phyloP scores from a whole-genome alignment of 1,284 basidiomycete species.

The Puccinia sorghi region DNA sequence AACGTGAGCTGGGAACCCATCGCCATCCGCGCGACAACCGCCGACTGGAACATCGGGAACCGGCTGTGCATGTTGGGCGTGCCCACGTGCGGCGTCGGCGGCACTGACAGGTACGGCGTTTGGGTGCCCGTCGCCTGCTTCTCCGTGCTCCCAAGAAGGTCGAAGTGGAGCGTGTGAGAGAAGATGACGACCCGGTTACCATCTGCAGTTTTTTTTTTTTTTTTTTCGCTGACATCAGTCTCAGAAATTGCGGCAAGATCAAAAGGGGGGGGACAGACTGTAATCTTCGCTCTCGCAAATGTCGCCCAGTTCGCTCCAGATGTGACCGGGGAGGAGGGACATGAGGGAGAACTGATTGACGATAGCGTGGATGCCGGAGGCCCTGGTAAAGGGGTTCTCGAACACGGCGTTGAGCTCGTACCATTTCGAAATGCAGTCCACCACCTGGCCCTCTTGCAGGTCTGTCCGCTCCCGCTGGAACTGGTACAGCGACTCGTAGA shows the following conservation, averaged over 20 bases:
- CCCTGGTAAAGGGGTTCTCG: constrained; percentile 25
- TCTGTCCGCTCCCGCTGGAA: not conserved
- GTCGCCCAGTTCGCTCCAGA: constrained; percentile 29
- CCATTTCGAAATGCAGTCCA: constrained; percentile 32
- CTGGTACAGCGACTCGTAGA: constrained; percentile 25
- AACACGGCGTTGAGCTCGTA: constrained; percentile 27
- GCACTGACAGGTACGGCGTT: constrained; percentile 20
- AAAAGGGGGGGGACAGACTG: not conserved
- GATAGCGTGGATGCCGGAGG: constrained; percentile 3
- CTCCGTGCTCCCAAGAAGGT: not conserved
- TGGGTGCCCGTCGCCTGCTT: no score
- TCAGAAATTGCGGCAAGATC: not conserved
- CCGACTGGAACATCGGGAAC: not conserved
- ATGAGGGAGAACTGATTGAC: constrained; percentile 22
- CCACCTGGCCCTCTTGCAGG: not conserved
- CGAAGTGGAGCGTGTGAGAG: constrained; percentile 32
- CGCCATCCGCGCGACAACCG: not conserved
- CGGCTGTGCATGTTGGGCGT: not conserved
- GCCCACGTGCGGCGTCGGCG: not conserved
- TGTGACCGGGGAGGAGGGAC: constrained; percentile 28
- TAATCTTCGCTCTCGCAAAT: constrained; percentile 27
- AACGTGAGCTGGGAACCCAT: not conserved
- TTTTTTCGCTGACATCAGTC: no score
- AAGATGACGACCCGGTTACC: constrained; percentile 33
- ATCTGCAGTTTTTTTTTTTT: no score